Evolutionary conservation across 176 grass and related monocot genomes (phyloP).

Genomic region (Elaeis guineensis): DNA sequence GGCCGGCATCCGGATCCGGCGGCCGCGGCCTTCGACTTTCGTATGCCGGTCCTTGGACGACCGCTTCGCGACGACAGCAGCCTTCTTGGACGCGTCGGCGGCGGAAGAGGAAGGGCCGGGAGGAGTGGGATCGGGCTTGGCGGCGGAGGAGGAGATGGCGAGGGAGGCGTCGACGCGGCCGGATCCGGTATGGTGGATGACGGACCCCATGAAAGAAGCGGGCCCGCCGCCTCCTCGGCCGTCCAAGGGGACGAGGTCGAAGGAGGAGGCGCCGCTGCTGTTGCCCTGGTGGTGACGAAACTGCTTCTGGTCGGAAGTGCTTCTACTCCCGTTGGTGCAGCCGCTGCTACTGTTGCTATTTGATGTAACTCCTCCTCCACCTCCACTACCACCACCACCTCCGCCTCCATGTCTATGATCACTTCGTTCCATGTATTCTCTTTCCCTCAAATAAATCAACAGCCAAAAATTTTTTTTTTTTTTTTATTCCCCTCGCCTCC

Average conservation of each 20-base stretch:
- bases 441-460: too few species aligned
- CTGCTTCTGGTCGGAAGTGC: conserved; percentile 52
- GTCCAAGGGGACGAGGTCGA: conserved; percentile 33
- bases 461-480: too few species aligned
- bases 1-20: conserved; percentile 97
- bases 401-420: conserved; percentile 24
- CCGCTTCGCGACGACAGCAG: conserved; percentile 32
- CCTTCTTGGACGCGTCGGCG: conserved; percentile 21
- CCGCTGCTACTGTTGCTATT: conserved; percentile 80
- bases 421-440: conserved; percentile 13
- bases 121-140: not conserved
- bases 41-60: conserved; percentile 91
- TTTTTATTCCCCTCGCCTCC: too few species aligned
- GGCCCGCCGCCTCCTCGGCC: conserved; percentile 17
- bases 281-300: conserved; percentile 25
- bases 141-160: conserved; percentile 15
- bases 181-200: conserved; percentile 22
- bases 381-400: conserved; percentile 8
- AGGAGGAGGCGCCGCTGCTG: conserved; percentile 12
- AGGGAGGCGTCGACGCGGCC: conserved; percentile 19
- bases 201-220: conserved; percentile 68
- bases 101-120: not conserved
- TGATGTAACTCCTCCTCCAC: conserved; percentile 12
- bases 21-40: conserved; percentile 86
- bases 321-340: conserved; percentile 70